These are phyloP conservation scores for Candida pseudoviswanathii DNA, from an alignment of 1,139 yeast species.

Conservation along the genomic window DNA sequence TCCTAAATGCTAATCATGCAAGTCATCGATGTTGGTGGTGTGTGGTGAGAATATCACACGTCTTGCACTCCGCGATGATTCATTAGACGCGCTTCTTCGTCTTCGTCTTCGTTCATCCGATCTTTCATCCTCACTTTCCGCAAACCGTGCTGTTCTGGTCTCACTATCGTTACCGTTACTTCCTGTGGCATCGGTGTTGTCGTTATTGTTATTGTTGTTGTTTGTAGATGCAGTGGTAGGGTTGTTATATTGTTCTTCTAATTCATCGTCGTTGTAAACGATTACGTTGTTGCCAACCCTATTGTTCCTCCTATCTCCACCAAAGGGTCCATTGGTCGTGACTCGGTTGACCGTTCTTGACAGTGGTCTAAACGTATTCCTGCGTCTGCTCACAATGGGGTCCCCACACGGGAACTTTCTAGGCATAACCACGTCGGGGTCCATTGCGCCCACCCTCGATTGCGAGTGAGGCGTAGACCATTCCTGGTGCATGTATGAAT, in stretches of 20 bases:
- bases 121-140: slow-evolving; percentile 3
- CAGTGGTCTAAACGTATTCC: slow-evolving; percentile 5
- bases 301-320: background rate
- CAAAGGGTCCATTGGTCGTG: background rate
- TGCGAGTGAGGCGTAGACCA: slow-evolving; percentile 33
- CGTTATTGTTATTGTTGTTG: background rate
- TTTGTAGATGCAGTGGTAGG: background rate
- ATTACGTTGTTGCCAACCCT: background rate
- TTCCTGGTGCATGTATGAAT: slow-evolving; percentile 39
- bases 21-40: slow-evolving; percentile 18
- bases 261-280: background rate
- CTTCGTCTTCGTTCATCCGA: slow-evolving; percentile 4
- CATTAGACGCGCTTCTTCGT: slow-evolving; percentile 12
- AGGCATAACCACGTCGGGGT: slow-evolving; percentile 34
- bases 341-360: slow-evolving; percentile 1
- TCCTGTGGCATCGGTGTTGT: background rate
- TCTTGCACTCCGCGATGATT: slow-evolving; percentile 13
- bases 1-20: slow-evolving; percentile 10
- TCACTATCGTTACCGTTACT: background rate
- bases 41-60: slow-evolving; percentile 17
- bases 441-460: slow-evolving; percentile 18
- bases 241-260: background rate
- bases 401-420: slow-evolving; percentile 36
- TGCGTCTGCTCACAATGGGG: slow-evolving; percentile 11
- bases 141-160: background rate